Conservation (phyloP, 192 early-diverging fungal genomes). For the Mortierella antarctica region DNA sequence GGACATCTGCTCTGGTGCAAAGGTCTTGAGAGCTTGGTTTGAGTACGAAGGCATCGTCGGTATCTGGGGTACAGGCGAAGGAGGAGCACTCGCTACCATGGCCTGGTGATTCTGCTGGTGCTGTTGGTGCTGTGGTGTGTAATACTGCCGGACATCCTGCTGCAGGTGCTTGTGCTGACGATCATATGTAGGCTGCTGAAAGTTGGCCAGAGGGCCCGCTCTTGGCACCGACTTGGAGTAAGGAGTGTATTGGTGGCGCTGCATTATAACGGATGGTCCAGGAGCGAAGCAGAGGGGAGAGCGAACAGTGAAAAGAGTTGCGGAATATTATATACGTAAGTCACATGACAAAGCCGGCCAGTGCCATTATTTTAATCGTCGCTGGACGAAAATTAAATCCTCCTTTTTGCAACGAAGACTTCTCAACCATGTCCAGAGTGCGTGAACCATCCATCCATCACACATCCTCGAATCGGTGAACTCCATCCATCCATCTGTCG, state of each 20-base stretch:
- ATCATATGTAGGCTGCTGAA: no score
- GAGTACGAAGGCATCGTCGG: slow-evolving; percentile 15
- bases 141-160: no score
- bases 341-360: slow-evolving; percentile 23
- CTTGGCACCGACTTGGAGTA: neutral
- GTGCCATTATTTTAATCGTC: neutral
- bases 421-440: slow-evolving; percentile 53
- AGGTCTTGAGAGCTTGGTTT: slow-evolving; percentile 21
- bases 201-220: neutral
- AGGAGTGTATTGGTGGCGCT: slow-evolving; percentile 3
- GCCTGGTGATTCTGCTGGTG: no score
- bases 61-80: neutral
- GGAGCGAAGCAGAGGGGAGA: neutral
- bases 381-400: slow-evolving; percentile 2
- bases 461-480: neutral
- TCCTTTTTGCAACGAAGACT: slow-evolving; percentile 48
- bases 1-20: slow-evolving; percentile 23
- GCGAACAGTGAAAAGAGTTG: neutral
- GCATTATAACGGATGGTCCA: neutral
- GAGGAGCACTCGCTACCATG: neutral
- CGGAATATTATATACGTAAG: no score
- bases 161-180: no score
- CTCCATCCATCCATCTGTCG: slow-evolving; percentile 22
- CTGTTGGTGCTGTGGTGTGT: no score
- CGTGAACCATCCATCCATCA: slow-evolving; percentile 23